A percentile compares a stretch with the other conserved stretches of the same genome.
These are phyloP conservation scores for Sphagnum fallax DNA, from an alignment of 228 moss, liverwort and hornwort species.

Conservation along the genomic window DNA sequence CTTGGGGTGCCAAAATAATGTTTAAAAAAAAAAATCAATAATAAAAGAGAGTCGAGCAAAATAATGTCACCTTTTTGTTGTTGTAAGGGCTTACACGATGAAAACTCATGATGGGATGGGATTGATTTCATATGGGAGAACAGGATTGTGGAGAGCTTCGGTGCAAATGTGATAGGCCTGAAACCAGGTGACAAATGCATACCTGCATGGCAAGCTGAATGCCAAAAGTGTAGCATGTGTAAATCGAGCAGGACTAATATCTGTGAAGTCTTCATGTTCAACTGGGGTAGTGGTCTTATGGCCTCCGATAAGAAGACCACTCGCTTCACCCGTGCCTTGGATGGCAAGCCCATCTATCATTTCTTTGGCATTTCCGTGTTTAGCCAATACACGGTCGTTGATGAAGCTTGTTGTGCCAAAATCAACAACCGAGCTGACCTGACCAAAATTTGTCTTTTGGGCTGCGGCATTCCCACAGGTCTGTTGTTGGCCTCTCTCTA, in stretches of 20 bases:
- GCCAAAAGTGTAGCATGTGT: conserved; percentile 26
- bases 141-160: conserved; percentile 52
- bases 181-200: conserved; percentile 42
- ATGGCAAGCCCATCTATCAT: conserved; percentile 49
- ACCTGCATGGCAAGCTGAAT: conserved; percentile 42
- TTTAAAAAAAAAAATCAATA: too few relatives aligned
- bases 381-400: conserved; percentile 44
- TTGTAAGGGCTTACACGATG: neutral
- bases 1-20: too few relatives aligned
- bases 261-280: conserved; percentile 47
- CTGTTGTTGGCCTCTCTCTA: neutral
- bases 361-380: conserved; percentile 50
- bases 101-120: neutral
- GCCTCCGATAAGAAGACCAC: conserved; percentile 33
- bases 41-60: too few relatives aligned
- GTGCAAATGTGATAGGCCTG: conserved; percentile 26
- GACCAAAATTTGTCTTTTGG: conserved; percentile 35
- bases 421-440: conserved; percentile 29
- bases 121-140: too few relatives aligned
- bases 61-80: neutral
- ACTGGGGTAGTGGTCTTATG: conserved; percentile 54
- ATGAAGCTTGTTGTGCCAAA: conserved; percentile 43
- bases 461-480: conserved; percentile 57
- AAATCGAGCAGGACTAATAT: conserved; percentile 36
- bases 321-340: conserved; percentile 19